These are phyloP conservation scores for Lentinus polychrous DNA, from an alignment of 1,284 basidiomycete species.

Conservation along the genomic window DNA sequence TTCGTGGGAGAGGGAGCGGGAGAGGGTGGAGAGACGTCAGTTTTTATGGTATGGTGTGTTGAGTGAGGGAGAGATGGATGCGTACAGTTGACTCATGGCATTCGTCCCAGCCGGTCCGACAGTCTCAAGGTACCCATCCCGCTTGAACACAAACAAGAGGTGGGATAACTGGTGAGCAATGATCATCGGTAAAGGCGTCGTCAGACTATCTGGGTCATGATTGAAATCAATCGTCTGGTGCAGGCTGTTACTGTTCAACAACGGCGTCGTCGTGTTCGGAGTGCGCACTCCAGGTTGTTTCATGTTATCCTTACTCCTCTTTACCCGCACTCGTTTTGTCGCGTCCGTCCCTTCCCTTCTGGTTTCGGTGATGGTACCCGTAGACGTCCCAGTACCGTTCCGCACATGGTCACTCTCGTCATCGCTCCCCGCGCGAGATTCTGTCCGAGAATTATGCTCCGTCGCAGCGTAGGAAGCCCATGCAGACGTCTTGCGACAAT, in stretches of 20 bases:
- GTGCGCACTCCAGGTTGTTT: slow-evolving; percentile 20
- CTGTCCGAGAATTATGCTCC: slow-evolving; percentile 17
- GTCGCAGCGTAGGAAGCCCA: slow-evolving; percentile 35
- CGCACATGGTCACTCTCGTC: slow-evolving; percentile 12
- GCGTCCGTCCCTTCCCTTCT: slow-evolving; percentile 40
- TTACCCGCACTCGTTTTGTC: slow-evolving; percentile 61
- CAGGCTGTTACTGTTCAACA: slow-evolving; percentile 38
- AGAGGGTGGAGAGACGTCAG: no score
- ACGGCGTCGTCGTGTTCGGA: slow-evolving; percentile 40
- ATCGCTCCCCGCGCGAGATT: slow-evolving; percentile 7
- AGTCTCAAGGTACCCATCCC: slow-evolving; percentile 74
- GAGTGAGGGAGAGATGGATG: slow-evolving; percentile 7
- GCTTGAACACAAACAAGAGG: slow-evolving; percentile 65
- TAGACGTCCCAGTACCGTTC: not conserved
- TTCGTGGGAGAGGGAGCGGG: no score
- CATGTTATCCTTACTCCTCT: slow-evolving; percentile 54
- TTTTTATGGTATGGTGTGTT: no score
- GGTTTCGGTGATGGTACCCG: slow-evolving; percentile 10
- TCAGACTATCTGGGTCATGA: slow-evolving; percentile 42
- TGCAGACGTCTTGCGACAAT: slow-evolving; percentile 27
- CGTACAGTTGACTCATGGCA: slow-evolving; percentile 61
- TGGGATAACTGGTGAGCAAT: slow-evolving; percentile 76
- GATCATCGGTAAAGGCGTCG: slow-evolving; percentile 68
- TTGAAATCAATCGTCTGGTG: slow-evolving; percentile 59
- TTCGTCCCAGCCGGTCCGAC: slow-evolving; percentile 82